Evolutionary conservation across 2,329 filamentous ascomycete species (phyloP), one percentile per base, ranked within the genome.

Genomic region (Colletotrichum sp.): DNA sequence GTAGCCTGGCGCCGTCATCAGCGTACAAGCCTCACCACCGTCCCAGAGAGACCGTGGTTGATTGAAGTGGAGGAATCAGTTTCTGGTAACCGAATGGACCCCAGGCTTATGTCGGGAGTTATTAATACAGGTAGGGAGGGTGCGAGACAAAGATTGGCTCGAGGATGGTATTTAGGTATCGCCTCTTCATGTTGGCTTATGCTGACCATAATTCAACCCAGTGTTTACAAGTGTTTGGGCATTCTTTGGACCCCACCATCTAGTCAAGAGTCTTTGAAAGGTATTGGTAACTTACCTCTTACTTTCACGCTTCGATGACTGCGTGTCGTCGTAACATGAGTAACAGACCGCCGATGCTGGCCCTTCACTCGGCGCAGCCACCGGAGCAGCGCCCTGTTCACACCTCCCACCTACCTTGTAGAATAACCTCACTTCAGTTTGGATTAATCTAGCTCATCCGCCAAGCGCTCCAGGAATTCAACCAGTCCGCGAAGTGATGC

Each of bases 211-310:
- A 49, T 7, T 49, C 6, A 21, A 49, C 6, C 1, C 8, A 13
- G 1, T 21, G 44, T 49, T 13, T 13, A 7, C 6, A n/a, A 0
- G 5, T 44, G 3, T 44, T 3, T n/a, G 39, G 9, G 9, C 39
- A 0, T 44, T n/a, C 18, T 44, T n/a, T 44, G 39, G 39, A 36
- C 1, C 6, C 32, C 34, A 36, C 0, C 13, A 34, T 34, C 0
- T 15, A 0, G 1, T 34, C 13, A 0, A 15, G 0, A 3, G 32
- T 1, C 13, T 34, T 1, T 34, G 32, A 36, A 8, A 15, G 4
- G 34, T 15, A 15, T 4, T 15, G 6, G 8, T 36, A 36, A 36
- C 13, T 1, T 15, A 36, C 34, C 34, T 6, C 32, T 0, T 34
- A 34, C 6, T 34, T 0, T 0, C 32, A 34, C 6, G 0, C 32